Evolutionary conservation across 2,329 filamentous ascomycete genomes (phyloP).

Genomic region (Fusarium xylarioides): DNA sequence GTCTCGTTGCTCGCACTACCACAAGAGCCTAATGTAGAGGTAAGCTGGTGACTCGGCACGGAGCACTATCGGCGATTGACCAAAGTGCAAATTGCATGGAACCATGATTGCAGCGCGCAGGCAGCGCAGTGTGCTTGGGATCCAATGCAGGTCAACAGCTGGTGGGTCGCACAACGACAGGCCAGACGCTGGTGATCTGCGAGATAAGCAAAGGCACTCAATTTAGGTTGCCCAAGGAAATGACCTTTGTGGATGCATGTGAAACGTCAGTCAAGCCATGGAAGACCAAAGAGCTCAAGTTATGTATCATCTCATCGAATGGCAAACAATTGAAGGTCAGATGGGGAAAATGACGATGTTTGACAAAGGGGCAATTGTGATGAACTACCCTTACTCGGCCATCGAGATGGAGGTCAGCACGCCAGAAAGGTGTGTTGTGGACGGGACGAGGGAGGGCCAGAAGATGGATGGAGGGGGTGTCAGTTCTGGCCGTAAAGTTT

Average conservation of each 20-base stretch:
- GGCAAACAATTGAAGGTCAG: constrained; percentile 10
- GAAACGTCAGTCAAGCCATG: neutral
- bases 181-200: constrained; percentile 23
- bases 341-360: constrained; percentile 6
- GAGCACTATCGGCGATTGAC: constrained; percentile 29
- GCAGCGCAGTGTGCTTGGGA: neutral
- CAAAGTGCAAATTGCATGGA: constrained; percentile 34
- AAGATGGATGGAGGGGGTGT: neutral
- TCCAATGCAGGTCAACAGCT: constrained; percentile 26
- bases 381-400: neutral
- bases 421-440: constrained; percentile 2
- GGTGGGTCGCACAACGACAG: constrained; percentile 26
- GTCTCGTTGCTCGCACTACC: constrained; percentile 20
- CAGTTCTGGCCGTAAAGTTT: constrained; percentile 3
- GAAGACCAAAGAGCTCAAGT: neutral
- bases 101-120: constrained; percentile 30
- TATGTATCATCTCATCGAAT: neutral
- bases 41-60: constrained; percentile 25
- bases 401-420: neutral
- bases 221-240: neutral
- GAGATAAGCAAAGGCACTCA: constrained; percentile 32
- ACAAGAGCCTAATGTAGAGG: neutral
- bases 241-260: neutral
- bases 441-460: constrained; percentile 19
- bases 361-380: neutral